Evolutionary conservation across 208 protist species (phyloP).

Genomic region (Trypanosoma mega): DNA sequence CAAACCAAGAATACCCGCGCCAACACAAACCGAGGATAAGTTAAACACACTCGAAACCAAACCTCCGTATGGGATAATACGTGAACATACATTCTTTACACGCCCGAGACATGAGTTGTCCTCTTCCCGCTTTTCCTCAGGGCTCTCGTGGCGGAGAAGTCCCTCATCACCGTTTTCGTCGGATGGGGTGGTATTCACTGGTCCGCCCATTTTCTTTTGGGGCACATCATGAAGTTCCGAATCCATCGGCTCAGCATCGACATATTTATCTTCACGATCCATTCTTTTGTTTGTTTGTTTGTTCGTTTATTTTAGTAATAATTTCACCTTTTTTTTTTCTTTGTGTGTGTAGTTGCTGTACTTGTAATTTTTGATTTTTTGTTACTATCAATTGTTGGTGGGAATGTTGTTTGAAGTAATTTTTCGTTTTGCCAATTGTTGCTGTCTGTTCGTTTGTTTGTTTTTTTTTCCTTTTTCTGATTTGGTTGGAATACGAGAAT

Average conservation of each 20-base stretch:
- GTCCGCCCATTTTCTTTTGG: too few relatives aligned
- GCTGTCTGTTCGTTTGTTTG: background rate
- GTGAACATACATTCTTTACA: background rate
- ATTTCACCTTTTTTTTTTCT: constrained; percentile 7
- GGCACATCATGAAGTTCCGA: too few relatives aligned
- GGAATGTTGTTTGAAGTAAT: background rate
- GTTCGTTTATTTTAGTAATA: background rate
- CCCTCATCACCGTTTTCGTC: constrained; percentile 3
- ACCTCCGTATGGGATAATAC: constrained; percentile 22
- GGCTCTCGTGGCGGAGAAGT: too few relatives aligned
- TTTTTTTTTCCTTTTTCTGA: constrained; percentile 8
- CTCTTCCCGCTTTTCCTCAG: background rate
- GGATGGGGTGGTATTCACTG: background rate
- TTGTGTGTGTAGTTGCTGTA: background rate
- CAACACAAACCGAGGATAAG: constrained; percentile 33
- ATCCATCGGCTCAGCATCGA: too few relatives aligned
- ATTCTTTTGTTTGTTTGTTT: constrained; percentile 2
- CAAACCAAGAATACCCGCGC: constrained; percentile 42
- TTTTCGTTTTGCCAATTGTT: too few relatives aligned
- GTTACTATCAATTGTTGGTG: background rate
- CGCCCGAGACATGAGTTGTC: constrained; percentile 3
- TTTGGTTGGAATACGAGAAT: background rate
- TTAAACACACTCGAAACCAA: constrained; percentile 30
- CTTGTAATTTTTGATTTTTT: background rate
- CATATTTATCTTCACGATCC: too few relatives aligned